Base-by-base conservation (phyloP, 2,329 filamentous ascomycete species). In the Beauveria scarabaeidicola region DNA sequence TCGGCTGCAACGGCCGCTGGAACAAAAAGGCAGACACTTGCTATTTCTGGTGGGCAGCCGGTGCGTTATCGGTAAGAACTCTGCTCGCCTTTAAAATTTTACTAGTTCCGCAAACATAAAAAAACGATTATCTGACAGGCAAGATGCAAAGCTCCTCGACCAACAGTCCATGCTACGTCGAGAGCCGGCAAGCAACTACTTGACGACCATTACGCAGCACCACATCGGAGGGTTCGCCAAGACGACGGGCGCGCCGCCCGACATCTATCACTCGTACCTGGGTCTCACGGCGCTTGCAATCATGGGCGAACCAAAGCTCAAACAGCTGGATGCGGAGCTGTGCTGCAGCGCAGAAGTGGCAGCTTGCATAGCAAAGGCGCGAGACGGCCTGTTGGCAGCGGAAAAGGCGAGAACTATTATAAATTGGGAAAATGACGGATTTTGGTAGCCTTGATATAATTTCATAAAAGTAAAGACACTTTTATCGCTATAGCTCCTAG, bases 21-120 rank as follows among this genome's bases (percentile, higher is more conserved):
- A 97, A 96, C 76, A 99, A 99, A 73, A 81, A 87, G 52, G 89
- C 90, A 10, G 94, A 99, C 73, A 97, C 94, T 0, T 99, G 94
- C 74, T 99, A 99, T 72, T 88, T 85, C 23, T 99, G 93, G 79
- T 99, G 94, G 94, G 90, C 90, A 0, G 81, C 81, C 4, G 91
- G 84, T 2, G 84, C 91, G 1, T 69, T 84, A 1, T 66, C 69
- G 56, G 77, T 80, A 68, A 62, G 72, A 54, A 15, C 32, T 36
- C 4, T 32, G 29, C 29, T 32, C 1, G 3, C 0, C 19, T 23
- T 27, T 17, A 1, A 10, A 13, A 5, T 3, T 13, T 32, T 11
- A 32, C 10, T 13, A 10, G 0, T 5, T 11, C 11, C 29, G 10
- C 10, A 32, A 32, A 27, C 25, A 27, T 6, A 8, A 32, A 32